These are phyloP conservation scores for Bothriochloa decipiens DNA, from an alignment of 176 grass and related monocot species.

Conservation along the genomic window DNA sequence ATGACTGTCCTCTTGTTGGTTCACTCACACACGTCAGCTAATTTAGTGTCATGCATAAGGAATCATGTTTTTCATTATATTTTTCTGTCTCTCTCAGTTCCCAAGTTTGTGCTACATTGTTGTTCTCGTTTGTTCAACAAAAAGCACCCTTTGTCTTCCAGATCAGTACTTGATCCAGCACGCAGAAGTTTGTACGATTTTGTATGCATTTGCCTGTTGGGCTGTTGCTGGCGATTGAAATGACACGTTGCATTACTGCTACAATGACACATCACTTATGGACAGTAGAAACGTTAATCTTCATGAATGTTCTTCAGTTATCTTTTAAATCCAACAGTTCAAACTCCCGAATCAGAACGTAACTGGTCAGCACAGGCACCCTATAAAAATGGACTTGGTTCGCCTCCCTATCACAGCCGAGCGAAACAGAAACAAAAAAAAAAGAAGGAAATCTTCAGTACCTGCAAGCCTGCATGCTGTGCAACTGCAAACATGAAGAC, in stretches of 20 bases:
- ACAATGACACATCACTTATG: not conserved
- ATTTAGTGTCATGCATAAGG: not conserved
- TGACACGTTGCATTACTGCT: not conserved
- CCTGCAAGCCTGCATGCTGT: not conserved
- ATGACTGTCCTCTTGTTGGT: not conserved
- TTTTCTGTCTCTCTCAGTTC: not conserved
- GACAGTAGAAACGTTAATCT: not conserved
- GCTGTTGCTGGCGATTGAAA: too few species aligned
- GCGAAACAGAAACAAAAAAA: not conserved
- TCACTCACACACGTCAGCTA: not conserved
- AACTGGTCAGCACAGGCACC: not conserved
- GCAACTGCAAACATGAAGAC: constrained; percentile 31
- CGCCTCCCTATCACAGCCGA: not conserved
- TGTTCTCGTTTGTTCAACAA: not conserved
- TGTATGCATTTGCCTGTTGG: not conserved
- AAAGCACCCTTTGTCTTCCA: too few species aligned
- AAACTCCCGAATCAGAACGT: not conserved
- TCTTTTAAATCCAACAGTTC: not conserved
- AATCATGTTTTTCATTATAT: not conserved
- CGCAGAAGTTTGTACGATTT: not conserved
- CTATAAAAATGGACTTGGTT: constrained; percentile 19
- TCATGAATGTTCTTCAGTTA: constrained; percentile 22
- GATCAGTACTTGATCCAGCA: not conserved
- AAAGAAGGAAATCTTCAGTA: not conserved
- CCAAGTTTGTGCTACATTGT: not conserved